These are phyloP conservation scores for Anthracocystis walkeri DNA, from an alignment of 1,284 basidiomycete species.

Conservation along the genomic window DNA sequence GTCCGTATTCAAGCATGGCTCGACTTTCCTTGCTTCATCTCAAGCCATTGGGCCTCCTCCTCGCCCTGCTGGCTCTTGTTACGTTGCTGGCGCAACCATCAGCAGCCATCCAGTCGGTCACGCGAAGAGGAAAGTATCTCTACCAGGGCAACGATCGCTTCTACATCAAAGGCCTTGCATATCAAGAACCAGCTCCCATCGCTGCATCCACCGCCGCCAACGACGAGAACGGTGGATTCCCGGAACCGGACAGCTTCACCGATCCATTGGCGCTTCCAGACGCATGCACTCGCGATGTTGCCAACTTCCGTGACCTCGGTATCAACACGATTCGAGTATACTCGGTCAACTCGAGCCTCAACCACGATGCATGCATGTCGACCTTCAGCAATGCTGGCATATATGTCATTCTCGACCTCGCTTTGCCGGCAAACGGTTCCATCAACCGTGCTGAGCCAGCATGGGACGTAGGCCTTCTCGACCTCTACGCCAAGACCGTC, in stretches of 20 bases:
- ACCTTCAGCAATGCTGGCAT: constrained; percentile 82
- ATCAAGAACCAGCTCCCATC: constrained; percentile 82
- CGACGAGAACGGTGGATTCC: constrained; percentile 73
- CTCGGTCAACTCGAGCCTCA: constrained; percentile 78
- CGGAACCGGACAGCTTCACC: constrained; percentile 76
- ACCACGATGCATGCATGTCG: constrained; percentile 88
- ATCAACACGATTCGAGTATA: constrained; percentile 78
- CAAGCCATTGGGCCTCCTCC: constrained; percentile 15
- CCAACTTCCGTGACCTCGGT: constrained; percentile 75
- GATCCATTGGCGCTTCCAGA: constrained; percentile 80
- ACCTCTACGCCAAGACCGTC: constrained; percentile 83
- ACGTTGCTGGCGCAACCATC: constrained; percentile 17
- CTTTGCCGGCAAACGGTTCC: constrained; percentile 85
- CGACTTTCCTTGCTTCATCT: constrained; percentile 6
- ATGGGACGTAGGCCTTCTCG: constrained; percentile 85
- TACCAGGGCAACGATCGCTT: constrained; percentile 80
- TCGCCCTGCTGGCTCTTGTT: constrained; percentile 15
- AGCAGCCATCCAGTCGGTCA: constrained; percentile 28
- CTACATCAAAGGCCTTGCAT: constrained; percentile 90
- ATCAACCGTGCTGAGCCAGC: constrained; percentile 81
- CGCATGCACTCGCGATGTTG: constrained; percentile 82
- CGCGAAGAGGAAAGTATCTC: constrained; percentile 80
- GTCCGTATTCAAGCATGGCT: constrained; percentile 10
- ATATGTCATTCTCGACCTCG: constrained; percentile 90
- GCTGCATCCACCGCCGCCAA: constrained; percentile 72